phyloP scores from a whole-genome alignment of 2,329 filamentous ascomycete species.

The Allantophomopsis cytisporea region DNA sequence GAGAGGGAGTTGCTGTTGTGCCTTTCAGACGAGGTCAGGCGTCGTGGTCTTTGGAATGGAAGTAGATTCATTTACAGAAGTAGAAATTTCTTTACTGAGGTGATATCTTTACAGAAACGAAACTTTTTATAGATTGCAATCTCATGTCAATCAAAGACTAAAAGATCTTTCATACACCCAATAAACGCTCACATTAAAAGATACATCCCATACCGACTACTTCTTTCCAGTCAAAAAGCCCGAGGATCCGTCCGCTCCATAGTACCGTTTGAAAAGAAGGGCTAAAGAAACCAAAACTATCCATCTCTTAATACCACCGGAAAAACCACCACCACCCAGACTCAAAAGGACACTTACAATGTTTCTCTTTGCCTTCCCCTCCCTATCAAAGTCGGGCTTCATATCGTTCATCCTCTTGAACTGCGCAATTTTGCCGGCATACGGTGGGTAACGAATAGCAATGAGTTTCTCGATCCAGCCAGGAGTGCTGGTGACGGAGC shows the following conservation, averaged over 20 bases:
- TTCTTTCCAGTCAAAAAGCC: too few relatives aligned
- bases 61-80: neutral
- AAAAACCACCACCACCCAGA: constrained; percentile 33
- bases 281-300: constrained; percentile 20
- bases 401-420: constrained; percentile 26
- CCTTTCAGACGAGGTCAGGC: neutral
- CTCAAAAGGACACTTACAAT: constrained; percentile 36
- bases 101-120: too few relatives aligned
- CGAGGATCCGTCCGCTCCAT: too few relatives aligned
- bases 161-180: too few relatives aligned
- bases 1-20: constrained; percentile 35
- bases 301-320: constrained; percentile 39
- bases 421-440: constrained; percentile 27
- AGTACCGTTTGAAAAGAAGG: neutral
- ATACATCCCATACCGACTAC: too few relatives aligned
- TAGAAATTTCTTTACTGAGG: too few relatives aligned
- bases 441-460: constrained; percentile 55
- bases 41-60: neutral
- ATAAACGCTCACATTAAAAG: too few relatives aligned
- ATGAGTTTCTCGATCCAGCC: constrained; percentile 55
- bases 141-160: too few relatives aligned
- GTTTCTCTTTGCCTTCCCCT: constrained; percentile 36
- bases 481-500: constrained; percentile 45
- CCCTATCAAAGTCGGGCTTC: constrained; percentile 48
- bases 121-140: too few relatives aligned